Conservation (phyloP, 805 yeast species). For the Cyberlindnera galapagoensis region DNA sequence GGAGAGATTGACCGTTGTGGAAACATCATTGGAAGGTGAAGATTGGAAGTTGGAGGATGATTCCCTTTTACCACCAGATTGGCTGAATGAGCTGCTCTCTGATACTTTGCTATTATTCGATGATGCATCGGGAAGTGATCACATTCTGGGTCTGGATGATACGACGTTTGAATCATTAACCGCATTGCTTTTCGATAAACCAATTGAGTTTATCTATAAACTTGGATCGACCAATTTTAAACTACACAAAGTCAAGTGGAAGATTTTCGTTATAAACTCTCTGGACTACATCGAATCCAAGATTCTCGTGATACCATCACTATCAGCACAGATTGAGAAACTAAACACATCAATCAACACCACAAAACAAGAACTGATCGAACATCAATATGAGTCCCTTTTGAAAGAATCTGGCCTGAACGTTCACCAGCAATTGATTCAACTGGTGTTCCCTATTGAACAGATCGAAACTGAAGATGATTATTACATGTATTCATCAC, state of each 20-base stretch:
- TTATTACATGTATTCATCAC: conserved; percentile 57
- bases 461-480: conserved; percentile 47
- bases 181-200: conserved; percentile 36
- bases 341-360: conserved; percentile 28
- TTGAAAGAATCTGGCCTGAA: conserved; percentile 46
- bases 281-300: conserved; percentile 52
- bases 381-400: conserved; percentile 40
- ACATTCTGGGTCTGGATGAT: conserved; percentile 30
- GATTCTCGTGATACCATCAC: conserved; percentile 39
- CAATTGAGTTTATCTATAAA: conserved; percentile 24
- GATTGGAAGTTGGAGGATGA: conserved; percentile 32
- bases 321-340: conserved; percentile 28
- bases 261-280: conserved; percentile 49
- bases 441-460: conserved; percentile 63
- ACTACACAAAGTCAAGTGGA: conserved; percentile 13
- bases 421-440: conserved; percentile 57
- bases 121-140: conserved; percentile 5
- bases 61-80: conserved; percentile 77
- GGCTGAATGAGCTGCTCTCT: conserved; percentile 62
- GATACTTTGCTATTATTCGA: conserved; percentile 48
- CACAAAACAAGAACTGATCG: conserved; percentile 33
- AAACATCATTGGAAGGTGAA: conserved; percentile 17
- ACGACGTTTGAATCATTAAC: conserved; percentile 33
- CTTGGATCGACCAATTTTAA: conserved; percentile 25
- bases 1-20: conserved; percentile 26